phyloP scores from a whole-genome alignment of 108 stramenopile genomes.

The Cyclotella cryptica region DNA sequence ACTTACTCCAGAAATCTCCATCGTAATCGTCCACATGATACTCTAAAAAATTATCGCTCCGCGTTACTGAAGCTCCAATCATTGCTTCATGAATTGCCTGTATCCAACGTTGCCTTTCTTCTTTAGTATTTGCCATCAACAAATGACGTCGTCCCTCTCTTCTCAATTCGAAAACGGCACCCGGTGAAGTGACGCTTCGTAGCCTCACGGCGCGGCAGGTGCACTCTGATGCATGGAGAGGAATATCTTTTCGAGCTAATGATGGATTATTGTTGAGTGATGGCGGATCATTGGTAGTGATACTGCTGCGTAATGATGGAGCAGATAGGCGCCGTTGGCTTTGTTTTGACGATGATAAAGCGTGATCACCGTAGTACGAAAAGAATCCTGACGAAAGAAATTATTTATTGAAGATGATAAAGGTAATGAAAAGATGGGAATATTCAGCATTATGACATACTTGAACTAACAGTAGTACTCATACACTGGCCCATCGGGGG shows the following conservation, averaged over 20 bases:
- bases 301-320: not conserved
- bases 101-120: constrained; percentile 81
- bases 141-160: constrained; percentile 69
- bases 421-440: not conserved
- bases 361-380: constrained; percentile 7
- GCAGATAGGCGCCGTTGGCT: not conserved
- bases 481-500: too few species aligned
- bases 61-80: constrained; percentile 79
- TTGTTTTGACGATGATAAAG: not conserved
- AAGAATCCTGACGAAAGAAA: constrained; percentile 4
- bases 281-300: not conserved
- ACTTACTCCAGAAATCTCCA: constrained; percentile 25
- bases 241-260: constrained; percentile 71
- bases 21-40: constrained; percentile 50
- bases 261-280: constrained; percentile 1
- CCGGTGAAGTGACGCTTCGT: constrained; percentile 43
- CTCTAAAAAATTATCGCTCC: constrained; percentile 60
- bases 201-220: constrained; percentile 78
- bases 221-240: constrained; percentile 59
- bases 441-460: constrained; percentile 14
- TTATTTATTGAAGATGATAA: not conserved
- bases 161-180: constrained; percentile 64
- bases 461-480: constrained; percentile 16
- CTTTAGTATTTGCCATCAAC: constrained; percentile 77
- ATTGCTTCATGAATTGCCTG: constrained; percentile 81